A percentile compares a stretch with the other conserved stretches of the same genome.
Conservation (phyloP, 2,329 filamentous ascomycete species). For the Penicillium hordei region DNA sequence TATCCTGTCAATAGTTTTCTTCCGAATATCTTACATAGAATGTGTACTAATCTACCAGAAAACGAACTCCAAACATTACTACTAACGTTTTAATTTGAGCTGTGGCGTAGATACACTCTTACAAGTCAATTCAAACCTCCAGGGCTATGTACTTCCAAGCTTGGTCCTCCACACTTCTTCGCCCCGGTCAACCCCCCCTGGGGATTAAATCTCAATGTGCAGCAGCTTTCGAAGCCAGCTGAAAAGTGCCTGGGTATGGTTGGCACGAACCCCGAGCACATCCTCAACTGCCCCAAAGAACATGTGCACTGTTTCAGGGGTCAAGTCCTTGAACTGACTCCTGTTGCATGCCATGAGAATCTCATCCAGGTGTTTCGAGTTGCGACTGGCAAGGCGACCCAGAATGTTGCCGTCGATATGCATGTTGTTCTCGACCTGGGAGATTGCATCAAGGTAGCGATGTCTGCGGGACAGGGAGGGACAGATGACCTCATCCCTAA, state of each 20-base stretch:
- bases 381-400: slow-evolving; percentile 52
- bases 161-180: neutral
- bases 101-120: neutral
- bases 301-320: neutral
- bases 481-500: slow-evolving; percentile 50
- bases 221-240: slow-evolving; percentile 38
- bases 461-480: slow-evolving; percentile 47
- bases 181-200: neutral
- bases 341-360: slow-evolving; percentile 27
- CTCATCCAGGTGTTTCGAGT: slow-evolving; percentile 32
- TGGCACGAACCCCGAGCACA: slow-evolving; percentile 43
- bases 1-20: neutral
- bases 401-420: slow-evolving; percentile 70
- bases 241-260: slow-evolving; percentile 32
- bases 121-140: neutral
- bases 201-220: slow-evolving; percentile 24
- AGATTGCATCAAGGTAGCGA: slow-evolving; percentile 28
- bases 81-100: neutral
- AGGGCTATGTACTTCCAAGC: neutral
- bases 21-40: neutral
- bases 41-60: neutral
- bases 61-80: neutral
- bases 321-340: slow-evolving; percentile 8
- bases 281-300: slow-evolving; percentile 54
- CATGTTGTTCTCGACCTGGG: slow-evolving; percentile 52